These are phyloP conservation scores for Pestalotiopsis sp. DNA, from an alignment of 2,329 filamentous ascomycete genomes.

Conservation along the genomic window DNA sequence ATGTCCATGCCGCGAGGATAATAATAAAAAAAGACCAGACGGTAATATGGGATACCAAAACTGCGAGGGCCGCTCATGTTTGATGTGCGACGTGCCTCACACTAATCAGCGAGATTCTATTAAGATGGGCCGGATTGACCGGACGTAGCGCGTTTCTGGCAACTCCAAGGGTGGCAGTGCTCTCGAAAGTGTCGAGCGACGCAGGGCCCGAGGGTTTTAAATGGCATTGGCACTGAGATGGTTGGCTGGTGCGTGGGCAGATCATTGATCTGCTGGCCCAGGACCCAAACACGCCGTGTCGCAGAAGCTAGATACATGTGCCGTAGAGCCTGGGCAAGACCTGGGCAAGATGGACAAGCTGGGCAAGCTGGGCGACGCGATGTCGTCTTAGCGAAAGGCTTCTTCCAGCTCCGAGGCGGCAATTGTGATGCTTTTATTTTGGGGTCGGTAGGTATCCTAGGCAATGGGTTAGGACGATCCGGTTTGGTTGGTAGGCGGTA, in stretches of 20 bases:
- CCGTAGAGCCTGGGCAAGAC: not conserved
- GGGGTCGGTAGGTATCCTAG: not conserved
- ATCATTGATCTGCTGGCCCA: slow-evolving; percentile 15
- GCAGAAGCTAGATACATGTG: slow-evolving; percentile 15
- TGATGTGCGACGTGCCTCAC: slow-evolving; percentile 3
- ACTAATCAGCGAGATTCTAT: slow-evolving; percentile 6
- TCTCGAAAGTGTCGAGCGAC: not conserved
- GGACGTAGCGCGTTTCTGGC: slow-evolving; percentile 13
- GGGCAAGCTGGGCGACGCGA: not conserved
- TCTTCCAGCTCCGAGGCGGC: not conserved
- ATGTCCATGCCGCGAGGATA: not conserved
- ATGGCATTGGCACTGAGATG: not conserved
- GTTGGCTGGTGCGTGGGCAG: slow-evolving; percentile 4
- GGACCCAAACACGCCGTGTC: slow-evolving; percentile 22
- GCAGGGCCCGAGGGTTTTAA: not conserved
- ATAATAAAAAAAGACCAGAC: not conserved
- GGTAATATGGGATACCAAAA: not conserved
- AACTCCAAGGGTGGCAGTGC: slow-evolving; percentile 11
- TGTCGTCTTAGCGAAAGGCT: slow-evolving; percentile 4
- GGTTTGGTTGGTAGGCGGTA: not conserved
- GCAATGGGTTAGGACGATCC: not conserved
- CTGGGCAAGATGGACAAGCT: not conserved
- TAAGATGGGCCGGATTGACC: slow-evolving; percentile 16
- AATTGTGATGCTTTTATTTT: not conserved
- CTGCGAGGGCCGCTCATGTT: slow-evolving; percentile 5